Base-by-base conservation (phyloP, 495 filamentous ascomycete genomes). In the Parathielavia appendiculata region DNA sequence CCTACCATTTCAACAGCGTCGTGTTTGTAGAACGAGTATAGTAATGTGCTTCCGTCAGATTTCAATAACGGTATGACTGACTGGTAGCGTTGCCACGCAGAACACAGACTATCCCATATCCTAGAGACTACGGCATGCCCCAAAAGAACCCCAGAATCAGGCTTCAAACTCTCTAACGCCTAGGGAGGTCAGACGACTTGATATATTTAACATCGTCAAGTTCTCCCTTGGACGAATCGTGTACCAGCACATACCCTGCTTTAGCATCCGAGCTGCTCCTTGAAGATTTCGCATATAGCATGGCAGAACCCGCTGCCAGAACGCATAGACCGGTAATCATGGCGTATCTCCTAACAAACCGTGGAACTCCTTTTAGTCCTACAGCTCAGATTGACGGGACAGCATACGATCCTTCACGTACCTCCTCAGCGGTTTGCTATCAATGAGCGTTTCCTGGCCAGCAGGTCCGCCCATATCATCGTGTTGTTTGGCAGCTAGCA, bases 401-500 rank as follows among this genome's bases (percentile, higher is more conserved):
- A 44, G 1, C 49, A 41, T 2, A 39, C 12, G 26, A 22, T 8
- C 1, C 35, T 13, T 38, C 35, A 43, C 51, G 14, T 38, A 60
- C 62, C 34, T 40, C n/a, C 57, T 35, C 7, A 60, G 20, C 0
- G 23, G 38, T 1, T 8, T n/a, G 32, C 62, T 64, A 4, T 44
- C 57, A 8, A 58, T 57, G 10, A 35, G 39, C 16, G 22, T 30
- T n/a, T 60, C 62, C 13, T 64, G 57, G 0, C 62, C 62, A 5
- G 54, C 61, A 6, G 61, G 61, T 8, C 61, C 61, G n/a, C 61
- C 61, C 61, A 63, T 63, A 13, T 63, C 43, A 17, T 60, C 26
- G 26, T 30, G 26, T 6, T 30, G 2, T 30, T 30, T 30, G 6
- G 26, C 26, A 30, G 3, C 6, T 30, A 30, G 26, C 26, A 30